These are phyloP conservation scores for Hanseniaspora thailandica DNA, from an alignment of 805 yeast species.

Conservation along the genomic window DNA sequence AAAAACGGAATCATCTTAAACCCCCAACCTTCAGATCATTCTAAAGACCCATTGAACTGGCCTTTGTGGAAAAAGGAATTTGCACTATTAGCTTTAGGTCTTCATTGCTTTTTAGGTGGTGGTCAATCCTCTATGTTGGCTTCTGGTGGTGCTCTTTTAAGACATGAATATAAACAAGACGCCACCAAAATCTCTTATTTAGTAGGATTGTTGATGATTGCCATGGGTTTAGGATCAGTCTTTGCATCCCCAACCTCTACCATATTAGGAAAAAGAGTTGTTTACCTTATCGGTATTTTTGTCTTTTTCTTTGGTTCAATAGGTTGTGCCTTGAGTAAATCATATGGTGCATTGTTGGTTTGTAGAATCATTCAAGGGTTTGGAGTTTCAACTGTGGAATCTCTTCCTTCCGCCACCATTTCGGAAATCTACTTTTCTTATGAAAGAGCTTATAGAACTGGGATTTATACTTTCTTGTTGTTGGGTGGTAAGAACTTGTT, in stretches of 20 bases:
- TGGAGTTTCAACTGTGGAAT: constrained; percentile 51
- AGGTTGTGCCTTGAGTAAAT: constrained; percentile 42
- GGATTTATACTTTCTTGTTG: constrained; percentile 44
- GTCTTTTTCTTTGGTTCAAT: constrained; percentile 41
- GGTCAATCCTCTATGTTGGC: constrained; percentile 53
- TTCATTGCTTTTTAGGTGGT: constrained; percentile 48
- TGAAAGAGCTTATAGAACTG: constrained; percentile 49
- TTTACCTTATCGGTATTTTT: constrained; percentile 39
- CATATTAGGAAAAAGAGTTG: constrained; percentile 45
- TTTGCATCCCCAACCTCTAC: constrained; percentile 48
- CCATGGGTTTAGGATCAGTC: constrained; percentile 48
- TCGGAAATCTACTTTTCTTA: constrained; percentile 52
- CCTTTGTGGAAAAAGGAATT: constrained; percentile 48
- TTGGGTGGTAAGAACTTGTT: constrained; percentile 53
- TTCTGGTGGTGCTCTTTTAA: constrained; percentile 38
- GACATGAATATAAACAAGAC: constrained; percentile 34
- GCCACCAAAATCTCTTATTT: constrained; percentile 37
- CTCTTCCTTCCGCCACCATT: constrained; percentile 47
- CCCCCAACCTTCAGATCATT: constrained; percentile 54
- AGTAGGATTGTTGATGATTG: constrained; percentile 48
- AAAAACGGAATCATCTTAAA: constrained; percentile 39
- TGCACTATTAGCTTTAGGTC: constrained; percentile 42
- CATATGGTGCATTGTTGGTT: constrained; percentile 42
- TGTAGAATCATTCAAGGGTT: constrained; percentile 49
- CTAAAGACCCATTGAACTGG: constrained; percentile 59